A percentile compares a stretch with the other conserved stretches of the same genome.
phyloP scores from a whole-genome alignment of 805 yeast species.

The Kluyveromyces wickerhamii region DNA sequence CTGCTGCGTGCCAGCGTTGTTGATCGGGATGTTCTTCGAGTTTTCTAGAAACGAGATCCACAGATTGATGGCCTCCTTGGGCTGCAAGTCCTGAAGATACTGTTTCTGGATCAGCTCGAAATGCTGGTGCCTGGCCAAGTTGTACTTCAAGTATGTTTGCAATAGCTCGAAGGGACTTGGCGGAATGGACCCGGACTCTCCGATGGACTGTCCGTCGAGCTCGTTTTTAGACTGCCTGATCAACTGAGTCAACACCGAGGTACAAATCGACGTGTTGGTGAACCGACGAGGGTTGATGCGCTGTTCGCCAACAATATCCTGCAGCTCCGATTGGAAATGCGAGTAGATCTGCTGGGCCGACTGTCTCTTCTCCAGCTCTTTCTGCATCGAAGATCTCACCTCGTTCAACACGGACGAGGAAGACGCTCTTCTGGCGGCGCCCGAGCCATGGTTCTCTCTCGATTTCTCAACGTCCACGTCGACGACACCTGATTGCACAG shows the following conservation, averaged over 20 bases:
- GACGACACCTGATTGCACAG: background rate
- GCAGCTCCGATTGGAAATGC: constrained; percentile 2
- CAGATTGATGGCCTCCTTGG: constrained; percentile 25
- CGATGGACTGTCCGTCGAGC: constrained; percentile 1
- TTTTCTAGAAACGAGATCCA: constrained; percentile 26
- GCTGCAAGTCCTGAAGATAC: constrained; percentile 12
- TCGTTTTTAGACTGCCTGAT: background rate
- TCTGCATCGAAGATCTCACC: background rate
- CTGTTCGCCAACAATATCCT: background rate
- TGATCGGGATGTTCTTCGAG: constrained; percentile 1
- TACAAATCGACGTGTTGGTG: constrained; percentile 2
- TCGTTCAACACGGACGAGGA: background rate
- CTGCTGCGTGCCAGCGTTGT: background rate
- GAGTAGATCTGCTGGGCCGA: constrained; percentile 1
- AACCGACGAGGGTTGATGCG: constrained; percentile 1
- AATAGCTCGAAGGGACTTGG: constrained; percentile 23
- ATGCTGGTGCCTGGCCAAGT: constrained; percentile 24
- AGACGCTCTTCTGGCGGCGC: background rate
- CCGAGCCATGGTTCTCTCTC: background rate
- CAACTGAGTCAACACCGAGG: constrained; percentile 3
- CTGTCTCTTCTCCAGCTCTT: background rate
- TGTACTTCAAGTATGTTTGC: constrained; percentile 17
- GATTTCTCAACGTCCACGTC: background rate
- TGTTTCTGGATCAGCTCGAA: constrained; percentile 20
- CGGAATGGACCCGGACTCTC: constrained; percentile 6